Evolutionary conservation across 768 basidiomycete genomes (phyloP), one percentile per base, ranked within the genome.

Genomic region (Hygrocybe coccinea): DNA sequence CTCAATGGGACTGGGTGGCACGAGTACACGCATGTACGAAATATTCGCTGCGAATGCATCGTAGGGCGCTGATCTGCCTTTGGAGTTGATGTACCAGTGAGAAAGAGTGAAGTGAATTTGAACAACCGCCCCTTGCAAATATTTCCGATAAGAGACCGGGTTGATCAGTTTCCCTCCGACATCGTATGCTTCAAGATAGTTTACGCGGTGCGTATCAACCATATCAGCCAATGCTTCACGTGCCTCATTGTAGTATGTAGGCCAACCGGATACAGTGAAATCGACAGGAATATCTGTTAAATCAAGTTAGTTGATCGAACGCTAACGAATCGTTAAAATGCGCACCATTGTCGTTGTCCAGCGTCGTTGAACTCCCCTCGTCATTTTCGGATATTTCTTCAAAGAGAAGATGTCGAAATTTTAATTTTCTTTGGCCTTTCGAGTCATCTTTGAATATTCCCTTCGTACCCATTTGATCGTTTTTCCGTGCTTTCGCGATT

Each of bases 331-430:
- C n/a, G n/a, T n/a, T n/a, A n/a, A n/a, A n/a, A n/a, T n/a, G n/a
- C n/a, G n/a, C n/a, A n/a, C n/a, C n/a, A n/a, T n/a, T n/a, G n/a
- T n/a, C n/a, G n/a, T n/a, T n/a, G n/a, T n/a, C n/a, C n/a, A n/a
- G n/a, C n/a, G n/a, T n/a, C n/a, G n/a, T n/a, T n/a, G n/a, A n/a
- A n/a, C n/a, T n/a, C n/a, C n/a, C n/a, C n/a, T n/a, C n/a, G n/a
- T n/a, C n/a, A n/a, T n/a, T n/a, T n/a, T n/a, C n/a, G n/a, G n/a
- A n/a, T n/a, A n/a, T 19, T 43, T 52, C 55, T 37, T 52, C 50
- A 36, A 56, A 56, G 3, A 56, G 19, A 21, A 51, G 24, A 52
- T 56, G 55, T 5, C 50, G 49, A 52, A 52, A 43, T 44, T 56
- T 56, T 7, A 56, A 8, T 2, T 17, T 3, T 12, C 6, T 19